phyloP scores from a whole-genome alignment of 2,329 filamentous ascomycete genomes.

The Pseudogymnoascus verrucosus region DNA sequence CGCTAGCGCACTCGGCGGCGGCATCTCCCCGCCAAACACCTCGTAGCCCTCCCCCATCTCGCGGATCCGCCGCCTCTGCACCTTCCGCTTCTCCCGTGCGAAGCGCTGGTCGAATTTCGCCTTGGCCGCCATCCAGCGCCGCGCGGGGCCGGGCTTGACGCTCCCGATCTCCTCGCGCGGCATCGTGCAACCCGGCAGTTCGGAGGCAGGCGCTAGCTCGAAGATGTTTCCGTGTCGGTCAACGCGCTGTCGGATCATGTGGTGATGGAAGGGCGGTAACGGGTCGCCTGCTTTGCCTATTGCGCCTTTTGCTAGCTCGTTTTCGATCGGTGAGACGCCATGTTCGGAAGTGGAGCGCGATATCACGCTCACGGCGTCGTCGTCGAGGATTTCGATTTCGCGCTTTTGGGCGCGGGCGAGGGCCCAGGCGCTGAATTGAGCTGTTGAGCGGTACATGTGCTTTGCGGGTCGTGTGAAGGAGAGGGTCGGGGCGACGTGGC shows the following conservation, averaged over 20 bases:
- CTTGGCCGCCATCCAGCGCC: conserved; percentile 75
- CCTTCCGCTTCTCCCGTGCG: conserved; percentile 56
- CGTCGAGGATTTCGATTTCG: conserved; percentile 72
- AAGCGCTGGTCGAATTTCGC: conserved; percentile 67
- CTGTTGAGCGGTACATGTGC: conserved; percentile 86
- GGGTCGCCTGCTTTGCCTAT: conserved; percentile 76
- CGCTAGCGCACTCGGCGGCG: conserved; percentile 77
- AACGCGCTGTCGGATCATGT: conserved; percentile 90
- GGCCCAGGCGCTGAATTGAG: conserved; percentile 90
- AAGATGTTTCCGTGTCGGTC: conserved; percentile 69
- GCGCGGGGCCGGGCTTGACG: conserved; percentile 70
- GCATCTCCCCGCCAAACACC: conserved; percentile 64
- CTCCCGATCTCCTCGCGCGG: conserved; percentile 61
- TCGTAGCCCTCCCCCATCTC: conserved; percentile 68
- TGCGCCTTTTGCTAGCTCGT: neutral
- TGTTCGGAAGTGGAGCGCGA: conserved; percentile 47
- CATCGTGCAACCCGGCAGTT: conserved; percentile 59
- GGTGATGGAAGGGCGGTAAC: conserved; percentile 66
- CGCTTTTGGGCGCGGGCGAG: conserved; percentile 73
- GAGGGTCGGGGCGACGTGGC: conserved; percentile 86
- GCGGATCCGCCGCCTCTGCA: conserved; percentile 65
- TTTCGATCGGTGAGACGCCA: conserved; percentile 23
- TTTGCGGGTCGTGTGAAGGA: conserved; percentile 95
- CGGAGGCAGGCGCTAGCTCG: conserved; percentile 53
- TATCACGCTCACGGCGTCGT: conserved; percentile 68